Percentiles rank a stretch among this genome's conserved stretches.
phyloP scores from a whole-genome alignment of 2,329 filamentous ascomycete species.

The Trichoderma koningiopsis region DNA sequence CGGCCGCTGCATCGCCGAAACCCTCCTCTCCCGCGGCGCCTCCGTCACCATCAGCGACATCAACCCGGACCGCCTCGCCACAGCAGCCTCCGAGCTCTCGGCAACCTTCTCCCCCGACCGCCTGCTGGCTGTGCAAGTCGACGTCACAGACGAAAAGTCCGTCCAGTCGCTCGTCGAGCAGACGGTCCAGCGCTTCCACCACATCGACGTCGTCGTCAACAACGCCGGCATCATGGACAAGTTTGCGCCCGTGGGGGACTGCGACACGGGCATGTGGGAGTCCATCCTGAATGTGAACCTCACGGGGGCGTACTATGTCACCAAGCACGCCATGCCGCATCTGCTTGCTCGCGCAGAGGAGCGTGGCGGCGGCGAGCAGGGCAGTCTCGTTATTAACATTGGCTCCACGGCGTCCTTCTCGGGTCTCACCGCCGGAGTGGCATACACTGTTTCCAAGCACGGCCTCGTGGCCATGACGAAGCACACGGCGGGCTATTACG shows the following conservation, averaged over 20 bases:
- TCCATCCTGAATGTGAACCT: conserved; percentile 58
- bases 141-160: conserved; percentile 32
- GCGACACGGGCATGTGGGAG: conserved; percentile 53
- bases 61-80: conserved; percentile 28
- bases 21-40: conserved; percentile 36
- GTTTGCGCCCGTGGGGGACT: conserved; percentile 54
- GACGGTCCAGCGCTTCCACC: conserved; percentile 31
- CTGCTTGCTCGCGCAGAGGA: conserved; percentile 27
- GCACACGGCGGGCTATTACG: conserved; percentile 60
- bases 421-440: conserved; percentile 46
- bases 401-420: conserved; percentile 49
- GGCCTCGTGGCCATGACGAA: conserved; percentile 56
- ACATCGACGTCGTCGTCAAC: conserved; percentile 59
- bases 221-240: conserved; percentile 60
- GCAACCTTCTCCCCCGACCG: conserved; percentile 10
- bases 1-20: conserved; percentile 37
- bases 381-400: conserved; percentile 57
- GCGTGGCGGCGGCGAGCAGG: not conserved
- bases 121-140: conserved; percentile 18
- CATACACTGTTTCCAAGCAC: conserved; percentile 58
- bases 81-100: not conserved
- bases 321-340: conserved; percentile 50
- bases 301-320: conserved; percentile 56
- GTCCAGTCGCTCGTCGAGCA: conserved; percentile 32
- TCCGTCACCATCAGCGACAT: conserved; percentile 41